Conservation (phyloP, 352 stramenopile genomes). For the Saprolegnia diclina region DNA sequence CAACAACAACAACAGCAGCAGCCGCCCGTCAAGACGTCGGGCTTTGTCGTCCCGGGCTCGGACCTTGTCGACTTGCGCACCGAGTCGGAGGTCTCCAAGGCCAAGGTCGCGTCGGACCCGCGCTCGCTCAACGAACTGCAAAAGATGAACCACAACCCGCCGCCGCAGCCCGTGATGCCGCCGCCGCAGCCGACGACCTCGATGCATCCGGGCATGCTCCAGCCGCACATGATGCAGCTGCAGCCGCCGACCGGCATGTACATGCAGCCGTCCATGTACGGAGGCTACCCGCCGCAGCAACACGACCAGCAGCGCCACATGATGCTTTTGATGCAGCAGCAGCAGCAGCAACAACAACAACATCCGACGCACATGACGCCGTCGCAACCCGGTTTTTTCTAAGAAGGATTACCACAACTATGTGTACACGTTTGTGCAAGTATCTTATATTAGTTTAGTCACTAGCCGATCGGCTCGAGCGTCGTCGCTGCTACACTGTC, state of each 20-base stretch:
- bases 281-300: neutral
- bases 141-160: neutral
- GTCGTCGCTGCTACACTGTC: neutral
- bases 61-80: constrained; percentile 23
- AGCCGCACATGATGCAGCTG: constrained; percentile 21
- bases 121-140: constrained; percentile 23
- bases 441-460: neutral
- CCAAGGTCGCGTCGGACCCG: constrained; percentile 11
- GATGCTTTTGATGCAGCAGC: constrained; percentile 18
- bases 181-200: neutral
- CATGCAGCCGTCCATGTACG: constrained; percentile 6
- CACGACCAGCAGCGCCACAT: neutral
- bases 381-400: constrained; percentile 6
- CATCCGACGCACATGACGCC: neutral
- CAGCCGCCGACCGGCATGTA: neutral
- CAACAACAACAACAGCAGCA: constrained; percentile 6
- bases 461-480: constrained; percentile 4
- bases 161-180: constrained; percentile 10
- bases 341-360: neutral
- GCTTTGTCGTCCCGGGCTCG: constrained; percentile 21
- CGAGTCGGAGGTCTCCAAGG: constrained; percentile 19
- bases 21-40: neutral
- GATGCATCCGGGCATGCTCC: neutral
- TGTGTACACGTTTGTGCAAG: neutral
- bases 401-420: neutral